Conservation (phyloP, 768 basidiomycete genomes). For the Psilocybe cyanescens region DNA sequence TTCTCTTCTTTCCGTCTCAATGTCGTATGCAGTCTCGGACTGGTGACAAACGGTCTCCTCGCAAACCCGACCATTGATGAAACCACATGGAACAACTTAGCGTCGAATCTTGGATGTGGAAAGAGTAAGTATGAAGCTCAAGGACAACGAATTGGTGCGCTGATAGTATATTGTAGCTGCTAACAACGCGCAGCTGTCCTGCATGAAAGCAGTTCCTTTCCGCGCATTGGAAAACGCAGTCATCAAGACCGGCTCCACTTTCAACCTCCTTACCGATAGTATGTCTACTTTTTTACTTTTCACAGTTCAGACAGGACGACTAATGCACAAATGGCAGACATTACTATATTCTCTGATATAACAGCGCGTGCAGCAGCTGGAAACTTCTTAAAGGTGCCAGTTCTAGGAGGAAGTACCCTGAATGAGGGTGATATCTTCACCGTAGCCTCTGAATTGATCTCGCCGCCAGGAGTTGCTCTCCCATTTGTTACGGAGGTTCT, state of each 20-base stretch:
- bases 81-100: constrained; percentile 34
- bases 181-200: constrained; percentile 34
- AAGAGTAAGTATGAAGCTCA: constrained; percentile 21
- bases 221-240: constrained; percentile 35
- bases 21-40: constrained; percentile 12
- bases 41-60: constrained; percentile 12
- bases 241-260: constrained; percentile 28
- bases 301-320: not conserved
- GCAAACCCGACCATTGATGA: constrained; percentile 20
- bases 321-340: constrained; percentile 20
- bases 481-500: constrained; percentile 33
- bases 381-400: constrained; percentile 33
- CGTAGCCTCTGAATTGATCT: constrained; percentile 29
- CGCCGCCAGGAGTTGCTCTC: constrained; percentile 26
- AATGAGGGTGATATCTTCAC: constrained; percentile 41
- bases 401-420: constrained; percentile 32
- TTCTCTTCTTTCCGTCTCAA: not conserved
- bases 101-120: constrained; percentile 35
- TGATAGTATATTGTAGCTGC: constrained; percentile 9
- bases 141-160: too few species aligned
- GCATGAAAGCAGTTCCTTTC: constrained; percentile 38
- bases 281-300: constrained; percentile 3
- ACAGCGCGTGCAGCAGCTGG: constrained; percentile 26
- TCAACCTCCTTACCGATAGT: constrained; percentile 37
- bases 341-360: constrained; percentile 37